Evolutionary conservation across 495 filamentous ascomycete genomes (phyloP), one percentile per base, ranked within the genome.

Genomic region (Penicillium pulvis): DNA sequence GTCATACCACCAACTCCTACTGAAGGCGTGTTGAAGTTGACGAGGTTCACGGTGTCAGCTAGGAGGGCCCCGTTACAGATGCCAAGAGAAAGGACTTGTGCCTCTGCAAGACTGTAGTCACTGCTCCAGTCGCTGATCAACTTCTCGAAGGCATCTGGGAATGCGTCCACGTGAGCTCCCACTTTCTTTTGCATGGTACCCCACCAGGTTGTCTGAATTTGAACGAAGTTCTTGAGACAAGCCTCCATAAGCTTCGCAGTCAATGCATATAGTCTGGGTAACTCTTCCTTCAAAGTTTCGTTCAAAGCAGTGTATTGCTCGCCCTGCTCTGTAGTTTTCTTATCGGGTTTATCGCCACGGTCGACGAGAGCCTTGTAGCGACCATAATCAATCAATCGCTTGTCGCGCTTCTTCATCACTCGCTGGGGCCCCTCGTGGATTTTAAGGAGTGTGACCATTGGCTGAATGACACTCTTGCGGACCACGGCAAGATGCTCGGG

Each of bases 221-320:
- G 79, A 52, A 97, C 83, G 63, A 97, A 91, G 65, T 89, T 90
- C 55, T 81, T 83, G 33, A 97, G 74, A 58, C 90, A 92, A 0
- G 87, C 86, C 60, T 92, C 87, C 59, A 92, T 88, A 47, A 97
- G 73, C 63, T 86, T 88, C 51, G 86, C 87, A 1, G 92, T 96
- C 49, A 92, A 71, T 11, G 73, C 72, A 58, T 91, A 97, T 12
- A 99, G 84, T 65, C 87, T 90, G 11, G 94, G 94, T 26, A 99
- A 80, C 64, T 98, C 93, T 43, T 93, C 87, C 70, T 96, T 97
- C 56, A 98, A 77, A 0, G 92, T 89, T 33, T 97, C 90, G 62
- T 97, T 98, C 51, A 98, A 78, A 8, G 92, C 92, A 51, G 87
- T 79, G 68, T 94, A 98, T 66, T 92, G 88, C 58, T 96, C 90